Percentiles rank a stretch among this genome's conserved stretches.
Conservation (phyloP, 179 eudicot genomes). For the Pouteria campechiana region DNA sequence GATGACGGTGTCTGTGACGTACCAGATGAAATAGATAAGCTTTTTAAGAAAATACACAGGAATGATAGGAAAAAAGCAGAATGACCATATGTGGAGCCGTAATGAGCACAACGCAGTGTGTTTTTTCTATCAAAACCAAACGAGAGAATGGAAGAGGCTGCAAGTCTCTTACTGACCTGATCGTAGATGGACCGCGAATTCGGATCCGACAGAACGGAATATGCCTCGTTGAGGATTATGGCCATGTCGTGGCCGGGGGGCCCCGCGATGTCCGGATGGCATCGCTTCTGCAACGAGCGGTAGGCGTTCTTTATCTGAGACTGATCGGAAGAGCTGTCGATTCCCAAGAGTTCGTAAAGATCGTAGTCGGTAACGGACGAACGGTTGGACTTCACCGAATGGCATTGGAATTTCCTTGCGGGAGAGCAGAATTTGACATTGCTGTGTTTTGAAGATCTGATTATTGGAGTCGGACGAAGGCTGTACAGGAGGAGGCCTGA, state of each 20-base stretch:
- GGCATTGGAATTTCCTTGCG: no score
- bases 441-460: no score
- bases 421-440: no score
- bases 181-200: conserved; percentile 52
- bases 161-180: conserved; percentile 23
- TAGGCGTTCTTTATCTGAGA: conserved; percentile 57
- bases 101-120: no score
- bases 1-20: no score
- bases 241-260: conserved; percentile 89
- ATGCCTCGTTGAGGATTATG: conserved; percentile 76
- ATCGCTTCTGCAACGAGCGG: conserved; percentile 63
- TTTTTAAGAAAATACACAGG: no score
- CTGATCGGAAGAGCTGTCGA: conserved; percentile 55
- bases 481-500: no score
- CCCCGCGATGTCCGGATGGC: conserved; percentile 92
- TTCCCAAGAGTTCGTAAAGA: conserved; percentile 73
- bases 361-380: conserved; percentile 44
- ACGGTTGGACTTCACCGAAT: no score
- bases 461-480: no score
- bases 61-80: no score
- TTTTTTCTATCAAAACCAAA: no score
- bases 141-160: not conserved
- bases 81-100: no score
- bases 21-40: not conserved
- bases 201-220: conserved; percentile 76